Base-by-base conservation (phyloP, 2,329 filamentous ascomycete species). In the Chaetoscypha palmicola region DNA sequence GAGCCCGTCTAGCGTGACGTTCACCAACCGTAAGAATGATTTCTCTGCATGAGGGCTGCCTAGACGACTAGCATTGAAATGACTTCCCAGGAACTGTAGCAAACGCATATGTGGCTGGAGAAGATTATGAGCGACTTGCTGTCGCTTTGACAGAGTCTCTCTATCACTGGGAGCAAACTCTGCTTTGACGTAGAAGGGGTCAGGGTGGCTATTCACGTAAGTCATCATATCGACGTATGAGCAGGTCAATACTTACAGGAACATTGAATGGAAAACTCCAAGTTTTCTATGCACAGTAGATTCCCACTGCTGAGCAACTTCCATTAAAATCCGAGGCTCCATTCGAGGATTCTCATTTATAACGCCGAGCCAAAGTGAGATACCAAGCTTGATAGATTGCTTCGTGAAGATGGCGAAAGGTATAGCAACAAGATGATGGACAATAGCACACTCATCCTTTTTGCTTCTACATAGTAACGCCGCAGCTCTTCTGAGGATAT, bases 351-450 rank as follows among this genome's bases (percentile, higher is more conserved):
- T 97, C 63, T 98, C 92, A 57, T 97, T 92, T 58, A 97, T 94
- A 11, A 97, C 86, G 20, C 92, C 92, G 48, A 96, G 79, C 92
- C 92, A 99, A 5, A 98, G 70, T 3, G 92, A 96, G 26, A 96
- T 85, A 4, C 92, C 94, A 39, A 97, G 78, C 61, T 95, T 94
- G 62, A 98, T 92, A 2, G 90, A 92, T 58, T 94, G 86, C 62
- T 94, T 95, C 4, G 85, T 94, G 62, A 98, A 97, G 36, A 95
- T 78, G 31, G 79, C 77, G 64, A 98, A 98, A 0, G 92, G 94
- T 48, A 98, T 92, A 54, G 79, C 83, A 50, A 99, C 91, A 12
- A 99, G 74, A 58, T 94, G 84, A 58, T 91, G 86, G 10, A 88
- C 80, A 44, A 96, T 82, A 1, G 84, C 78, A 45, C 83, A 83